A percentile compares a stretch with the other conserved stretches of the same genome.
phyloP scores from a whole-genome alignment of 495 filamentous ascomycete species.

The Friedmanniomyces simplex region DNA sequence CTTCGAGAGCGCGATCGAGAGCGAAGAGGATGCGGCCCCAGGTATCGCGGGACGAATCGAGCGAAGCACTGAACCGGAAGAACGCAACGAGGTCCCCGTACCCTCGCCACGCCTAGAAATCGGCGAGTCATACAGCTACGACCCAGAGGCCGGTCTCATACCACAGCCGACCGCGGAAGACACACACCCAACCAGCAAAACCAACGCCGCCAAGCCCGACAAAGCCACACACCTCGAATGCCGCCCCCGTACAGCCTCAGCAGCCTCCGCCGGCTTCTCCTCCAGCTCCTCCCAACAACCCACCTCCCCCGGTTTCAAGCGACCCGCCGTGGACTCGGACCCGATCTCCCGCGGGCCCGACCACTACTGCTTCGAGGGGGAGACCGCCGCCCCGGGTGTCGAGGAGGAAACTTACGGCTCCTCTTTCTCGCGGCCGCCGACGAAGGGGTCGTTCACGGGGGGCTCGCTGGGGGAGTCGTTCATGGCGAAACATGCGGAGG shows the following conservation, averaged over 20 bases:
- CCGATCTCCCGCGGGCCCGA: slow-evolving; percentile 2
- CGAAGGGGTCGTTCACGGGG: slow-evolving; percentile 4
- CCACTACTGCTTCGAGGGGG: slow-evolving; percentile 7
- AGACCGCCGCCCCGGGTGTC: background rate
- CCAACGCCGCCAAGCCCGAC: background rate
- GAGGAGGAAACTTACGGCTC: slow-evolving; percentile 12
- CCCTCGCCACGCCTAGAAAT: background rate
- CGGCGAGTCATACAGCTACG: background rate
- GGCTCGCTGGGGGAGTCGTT: slow-evolving; percentile 16
- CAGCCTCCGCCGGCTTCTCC: background rate
- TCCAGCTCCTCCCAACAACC: slow-evolving; percentile 10
- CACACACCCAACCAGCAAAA: background rate
- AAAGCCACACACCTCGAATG: slow-evolving; percentile 2
- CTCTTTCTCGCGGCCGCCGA: background rate
- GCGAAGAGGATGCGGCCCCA: background rate
- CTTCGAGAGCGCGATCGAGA: background rate
- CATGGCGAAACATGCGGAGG: slow-evolving; percentile 16
- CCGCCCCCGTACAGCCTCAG: background rate
- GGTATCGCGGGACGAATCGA: background rate
- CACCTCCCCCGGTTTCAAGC: slow-evolving; percentile 12
- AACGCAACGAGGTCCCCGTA: background rate
- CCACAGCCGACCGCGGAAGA: background rate
- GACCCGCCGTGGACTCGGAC: slow-evolving; percentile 10
- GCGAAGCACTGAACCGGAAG: background rate
- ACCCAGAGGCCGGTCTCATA: slow-evolving; percentile 6